Evolutionary conservation across 352 stramenopile species (phyloP).

Genomic region (Phytophthora ramorum): DNA sequence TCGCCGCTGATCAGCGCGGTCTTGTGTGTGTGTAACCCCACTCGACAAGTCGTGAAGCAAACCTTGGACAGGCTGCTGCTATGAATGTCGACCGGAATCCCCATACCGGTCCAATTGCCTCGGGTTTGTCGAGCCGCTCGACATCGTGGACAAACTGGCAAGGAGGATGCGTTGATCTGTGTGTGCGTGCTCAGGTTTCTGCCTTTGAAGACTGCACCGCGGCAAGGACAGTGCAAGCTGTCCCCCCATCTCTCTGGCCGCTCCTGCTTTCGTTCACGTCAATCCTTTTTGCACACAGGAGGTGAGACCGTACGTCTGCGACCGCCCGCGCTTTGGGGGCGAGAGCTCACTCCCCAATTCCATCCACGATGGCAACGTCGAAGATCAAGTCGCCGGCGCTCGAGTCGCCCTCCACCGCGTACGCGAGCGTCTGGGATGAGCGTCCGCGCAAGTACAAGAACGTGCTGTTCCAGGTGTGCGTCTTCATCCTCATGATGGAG

Average conservation of each 20-base stretch:
- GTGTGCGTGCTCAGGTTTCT: too few species aligned
- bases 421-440: conserved; percentile 47
- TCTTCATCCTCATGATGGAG: conserved; percentile 75
- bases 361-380: conserved; percentile 30
- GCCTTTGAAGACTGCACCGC: too few species aligned
- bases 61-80: not conserved
- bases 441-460: conserved; percentile 59
- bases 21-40: not conserved
- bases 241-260: too few species aligned
- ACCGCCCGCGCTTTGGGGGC: not conserved
- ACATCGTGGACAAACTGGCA: too few species aligned
- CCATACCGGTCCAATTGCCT: too few species aligned
- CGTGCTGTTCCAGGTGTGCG: conserved; percentile 64
- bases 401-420: conserved; percentile 12
- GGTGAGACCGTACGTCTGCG: too few species aligned
- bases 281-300: too few species aligned
- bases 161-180: too few species aligned
- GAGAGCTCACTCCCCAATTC: conserved; percentile 32
- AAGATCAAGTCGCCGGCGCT: conserved; percentile 43
- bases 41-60: not conserved
- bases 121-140: too few species aligned
- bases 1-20: not conserved
- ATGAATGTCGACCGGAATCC: too few species aligned
- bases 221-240: too few species aligned
- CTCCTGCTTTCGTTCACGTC: too few species aligned